These are phyloP conservation scores for Pichia phayaonensis DNA, from an alignment of 805 yeast species.

Conservation along the genomic window DNA sequence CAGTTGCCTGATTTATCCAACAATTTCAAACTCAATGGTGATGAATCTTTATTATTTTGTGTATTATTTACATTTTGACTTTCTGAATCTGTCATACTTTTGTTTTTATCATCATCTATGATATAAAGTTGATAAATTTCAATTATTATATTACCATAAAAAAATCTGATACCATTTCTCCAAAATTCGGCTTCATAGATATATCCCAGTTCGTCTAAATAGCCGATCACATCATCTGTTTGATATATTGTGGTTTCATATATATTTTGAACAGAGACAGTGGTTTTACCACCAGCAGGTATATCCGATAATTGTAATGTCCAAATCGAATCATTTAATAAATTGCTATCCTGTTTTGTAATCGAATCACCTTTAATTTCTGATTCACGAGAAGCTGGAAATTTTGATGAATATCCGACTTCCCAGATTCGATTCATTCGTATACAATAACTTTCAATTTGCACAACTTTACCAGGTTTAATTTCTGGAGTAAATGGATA, in stretches of 20 bases:
- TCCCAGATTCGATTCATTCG: conserved; percentile 43
- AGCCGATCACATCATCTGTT: conserved; percentile 38
- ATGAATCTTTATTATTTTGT: not conserved
- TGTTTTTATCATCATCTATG: conserved; percentile 20
- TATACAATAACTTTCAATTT: conserved; percentile 48
- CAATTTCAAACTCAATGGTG: conserved; percentile 9
- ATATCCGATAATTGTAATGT: conserved; percentile 60
- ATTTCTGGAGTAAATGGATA: conserved; percentile 45
- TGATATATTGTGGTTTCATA: conserved; percentile 50
- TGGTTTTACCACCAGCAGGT: conserved; percentile 66
- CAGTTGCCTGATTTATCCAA: conserved; percentile 49
- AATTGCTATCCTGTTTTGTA: conserved; percentile 9
- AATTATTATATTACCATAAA: conserved; percentile 52
- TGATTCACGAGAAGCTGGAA: not conserved
- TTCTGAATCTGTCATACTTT: conserved; percentile 1
- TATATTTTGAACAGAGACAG: conserved; percentile 58
- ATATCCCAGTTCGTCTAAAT: conserved; percentile 64
- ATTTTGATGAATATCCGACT: not conserved
- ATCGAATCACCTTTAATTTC: conserved; percentile 12
- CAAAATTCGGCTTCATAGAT: conserved; percentile 53
- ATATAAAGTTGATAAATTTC: conserved; percentile 46
- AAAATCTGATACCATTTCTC: conserved; percentile 53
- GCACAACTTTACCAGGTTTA: conserved; percentile 49
- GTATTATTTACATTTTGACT: conserved; percentile 7
- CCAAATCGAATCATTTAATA: conserved; percentile 38